Evolutionary conservation across 108 stramenopile genomes (phyloP).

Genomic region (Nitzschia sp.): DNA sequence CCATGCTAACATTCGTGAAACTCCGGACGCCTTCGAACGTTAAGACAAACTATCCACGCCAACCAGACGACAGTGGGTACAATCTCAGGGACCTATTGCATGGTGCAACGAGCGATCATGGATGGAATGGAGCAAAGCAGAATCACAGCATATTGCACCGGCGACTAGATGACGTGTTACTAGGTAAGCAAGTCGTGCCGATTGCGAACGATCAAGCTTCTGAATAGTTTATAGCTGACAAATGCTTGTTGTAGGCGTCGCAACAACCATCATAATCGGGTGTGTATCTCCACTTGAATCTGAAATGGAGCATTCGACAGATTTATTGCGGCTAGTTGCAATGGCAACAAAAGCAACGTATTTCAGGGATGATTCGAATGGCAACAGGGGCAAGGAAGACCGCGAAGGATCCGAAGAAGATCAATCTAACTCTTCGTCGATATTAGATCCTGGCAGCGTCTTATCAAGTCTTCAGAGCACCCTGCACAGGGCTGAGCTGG

Average conservation of each 20-base stretch:
- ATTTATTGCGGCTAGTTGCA: neutral
- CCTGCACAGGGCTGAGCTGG: neutral
- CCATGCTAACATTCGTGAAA: neutral
- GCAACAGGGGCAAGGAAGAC: neutral
- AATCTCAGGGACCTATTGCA: slow-evolving; percentile 5
- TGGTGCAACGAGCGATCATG: neutral
- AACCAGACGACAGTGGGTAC: neutral
- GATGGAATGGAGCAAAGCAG: neutral
- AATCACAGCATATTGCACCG: neutral
- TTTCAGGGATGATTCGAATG: neutral
- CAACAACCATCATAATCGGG: neutral
- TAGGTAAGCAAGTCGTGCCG: neutral
- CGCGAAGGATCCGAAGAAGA: neutral
- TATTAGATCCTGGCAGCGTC: neutral
- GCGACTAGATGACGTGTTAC: neutral
- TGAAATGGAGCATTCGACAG: neutral
- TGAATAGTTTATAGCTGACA: no score
- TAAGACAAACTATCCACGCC: neutral
- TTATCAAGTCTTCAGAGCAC: neutral
- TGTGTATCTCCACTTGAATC: slow-evolving; percentile 4
- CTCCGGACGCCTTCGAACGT: neutral
- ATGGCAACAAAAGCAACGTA: neutral
- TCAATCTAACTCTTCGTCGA: neutral
- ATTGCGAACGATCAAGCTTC: no score
- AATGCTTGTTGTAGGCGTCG: neutral